Base-by-base conservation (phyloP, 2,329 filamentous ascomycete species). In the Diaporthe citrichinensis region DNA sequence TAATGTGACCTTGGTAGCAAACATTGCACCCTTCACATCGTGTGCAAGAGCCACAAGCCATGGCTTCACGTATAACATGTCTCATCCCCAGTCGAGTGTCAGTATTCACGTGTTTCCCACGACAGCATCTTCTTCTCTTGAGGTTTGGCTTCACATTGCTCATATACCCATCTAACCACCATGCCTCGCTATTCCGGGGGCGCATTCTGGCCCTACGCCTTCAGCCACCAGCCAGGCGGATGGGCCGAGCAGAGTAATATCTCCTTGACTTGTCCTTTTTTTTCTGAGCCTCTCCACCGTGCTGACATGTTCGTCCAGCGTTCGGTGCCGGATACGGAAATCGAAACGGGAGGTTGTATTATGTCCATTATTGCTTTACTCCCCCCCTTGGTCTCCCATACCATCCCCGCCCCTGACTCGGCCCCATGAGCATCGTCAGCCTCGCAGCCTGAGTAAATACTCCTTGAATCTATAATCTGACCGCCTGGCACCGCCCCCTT, bases 191-290 rank as follows among this genome's bases (percentile, higher is more conserved):
- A 73, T 12, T 53, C 55, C 20, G 51, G 65, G 31, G 67, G 72
- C 25, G 58, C 62, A 17, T 55, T 55, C n/a, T 76, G 65, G 74
- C 74, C 74, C 6, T 74, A 62, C 39, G 44, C 61, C 36, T 76
- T 72, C 51, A 34, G 39, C 53, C 75, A 72, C 12, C 75, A 76
- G 39, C 72, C 72, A 10, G 69, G 73, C 51, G 73, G 58, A 53
- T 75, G 75, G 75, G 69, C 61, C 15, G 75, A 75, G 61, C 72
- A 76, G 6, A 72, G 75, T 74, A 51, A 51, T 25, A 46, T 25
- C 44, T 53, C 36, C 58, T 34, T 25, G 20, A 15, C 20, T 57
- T 14, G 36, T 8, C 31, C n/a, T 31, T 15, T 2, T 15, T 2
- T n/a, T 20, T 7, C 28, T 23, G 28, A 20, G 57, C 8, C 28